These are phyloP conservation scores for Diplodia seriata DNA, from an alignment of 2,329 filamentous ascomycete species.

Conservation along the genomic window DNA sequence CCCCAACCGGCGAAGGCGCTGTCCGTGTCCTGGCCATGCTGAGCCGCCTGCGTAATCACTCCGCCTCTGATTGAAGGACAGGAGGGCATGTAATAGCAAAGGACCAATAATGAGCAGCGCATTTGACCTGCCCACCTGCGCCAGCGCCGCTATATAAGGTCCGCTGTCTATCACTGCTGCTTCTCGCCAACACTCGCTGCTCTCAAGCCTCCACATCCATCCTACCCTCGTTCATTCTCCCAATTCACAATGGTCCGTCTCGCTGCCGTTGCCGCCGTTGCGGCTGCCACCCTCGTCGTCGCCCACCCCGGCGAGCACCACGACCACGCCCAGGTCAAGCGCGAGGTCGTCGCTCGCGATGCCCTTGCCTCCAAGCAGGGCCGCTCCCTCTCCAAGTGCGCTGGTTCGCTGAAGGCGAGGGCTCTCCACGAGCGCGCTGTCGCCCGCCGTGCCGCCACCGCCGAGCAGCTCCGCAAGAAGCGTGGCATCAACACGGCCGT, in stretches of 20 bases:
- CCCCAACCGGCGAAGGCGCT: slow-evolving; percentile 9
- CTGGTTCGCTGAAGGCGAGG: slow-evolving; percentile 38
- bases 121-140: background rate
- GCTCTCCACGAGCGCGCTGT: slow-evolving; percentile 38
- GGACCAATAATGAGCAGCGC: slow-evolving; percentile 18
- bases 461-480: slow-evolving; percentile 39
- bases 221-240: background rate
- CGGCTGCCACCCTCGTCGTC: slow-evolving; percentile 35
- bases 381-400: slow-evolving; percentile 38
- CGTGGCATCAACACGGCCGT: slow-evolving; percentile 37
- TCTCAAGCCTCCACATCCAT: background rate
- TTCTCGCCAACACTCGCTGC: slow-evolving; percentile 26
- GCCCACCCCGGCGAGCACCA: slow-evolving; percentile 48
- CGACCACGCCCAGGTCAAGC: slow-evolving; percentile 41
- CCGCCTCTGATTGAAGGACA: slow-evolving; percentile 23
- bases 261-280: slow-evolving; percentile 37
- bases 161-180: slow-evolving; percentile 17
- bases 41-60: slow-evolving; percentile 26
- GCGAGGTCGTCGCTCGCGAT: slow-evolving; percentile 42
- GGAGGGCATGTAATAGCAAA: background rate
- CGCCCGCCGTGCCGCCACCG: slow-evolving; percentile 37
- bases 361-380: slow-evolving; percentile 37
- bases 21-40: slow-evolving; percentile 8
- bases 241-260: slow-evolving; percentile 38
- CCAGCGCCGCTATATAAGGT: slow-evolving; percentile 26